Evolutionary conservation across 78 protist genomes (phyloP), one percentile per base, ranked within the genome.

Genomic region (Isochrysis galbana): DNA sequence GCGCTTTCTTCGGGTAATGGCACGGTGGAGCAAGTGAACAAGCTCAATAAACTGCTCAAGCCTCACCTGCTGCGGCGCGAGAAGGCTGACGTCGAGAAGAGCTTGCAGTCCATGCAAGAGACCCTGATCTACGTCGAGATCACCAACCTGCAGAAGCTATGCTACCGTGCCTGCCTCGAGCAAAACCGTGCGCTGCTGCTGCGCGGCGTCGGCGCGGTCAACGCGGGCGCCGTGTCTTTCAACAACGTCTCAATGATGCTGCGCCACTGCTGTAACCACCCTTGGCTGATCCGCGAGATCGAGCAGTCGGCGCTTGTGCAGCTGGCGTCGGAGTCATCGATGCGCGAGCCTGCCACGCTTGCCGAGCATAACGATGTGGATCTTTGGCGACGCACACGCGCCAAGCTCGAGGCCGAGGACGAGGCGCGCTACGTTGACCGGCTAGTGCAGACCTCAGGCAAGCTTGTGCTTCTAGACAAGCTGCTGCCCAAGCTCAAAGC

Each of bases 231-330:
- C 72, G 39, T 94, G 14, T 83, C 88, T 23, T 92, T 98, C 45
- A n/a, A 95, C 26, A 98, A 98, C 70, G 87, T 98, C 22, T 45
- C 96, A 54, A 92, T 97, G 89, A 97, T 97, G 94, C 96, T 98
- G 77, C 96, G 96, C 45, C 97, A 98, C 93, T 82, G 94, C 77
- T 98, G 98, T 80, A 98, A 98, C 91, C 99, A 98, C 93, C 98
- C 99, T 17, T 96, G 77, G 54, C 94, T 97, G 42, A 89, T 97
- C 94, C 90, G 69, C 29, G 97, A 89, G 42, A 94, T 96, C 34
- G 91, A 41, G 39, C 82, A 95, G 54, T n/a, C 89, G 21, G 92
- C 39, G 38, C 72, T 0, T n/a, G n/a, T 80, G 93, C 80, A 34
- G 94, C 25, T 88, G 78, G 25, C 87, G 97, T 36, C 22, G 92